A percentile compares a stretch with the other conserved stretches of the same genome.
Evolutionary conservation across 306 rosid genomes (phyloP).

Genomic region (Dryas octopetala): DNA sequence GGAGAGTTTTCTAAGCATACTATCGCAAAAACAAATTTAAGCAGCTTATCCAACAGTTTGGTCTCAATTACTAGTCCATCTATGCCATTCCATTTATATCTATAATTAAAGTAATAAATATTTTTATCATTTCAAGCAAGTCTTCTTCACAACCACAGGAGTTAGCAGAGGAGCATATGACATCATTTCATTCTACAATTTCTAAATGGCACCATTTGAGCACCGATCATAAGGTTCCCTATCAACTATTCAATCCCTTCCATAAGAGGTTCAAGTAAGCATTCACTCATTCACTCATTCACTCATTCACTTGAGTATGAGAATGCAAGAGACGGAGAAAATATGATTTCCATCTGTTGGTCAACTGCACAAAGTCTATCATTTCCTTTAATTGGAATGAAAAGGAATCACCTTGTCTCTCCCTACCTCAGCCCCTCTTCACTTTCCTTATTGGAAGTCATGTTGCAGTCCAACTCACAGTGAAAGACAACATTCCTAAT

Average conservation of each 20-base stretch:
- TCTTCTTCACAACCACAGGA: background rate
- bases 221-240: background rate
- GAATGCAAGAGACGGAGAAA: background rate
- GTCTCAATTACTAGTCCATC: background rate
- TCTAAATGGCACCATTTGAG: background rate
- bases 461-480: background rate
- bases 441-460: slow-evolving; percentile 4
- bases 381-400: background rate
- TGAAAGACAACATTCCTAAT: background rate
- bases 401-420: background rate
- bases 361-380: background rate
- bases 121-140: background rate
- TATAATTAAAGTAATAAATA: background rate
- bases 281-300: background rate
- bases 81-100: background rate
- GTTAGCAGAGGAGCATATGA: background rate
- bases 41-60: background rate
- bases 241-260: background rate
- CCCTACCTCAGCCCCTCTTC: background rate
- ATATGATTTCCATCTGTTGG: background rate
- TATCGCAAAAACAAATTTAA: background rate
- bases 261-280: background rate
- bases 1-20: background rate
- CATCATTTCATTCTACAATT: background rate
- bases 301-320: background rate